Percentiles rank a stretch among this genome's conserved stretches.
phyloP scores from a whole-genome alignment of 2,329 filamentous ascomycete species.

The Stagonosporopsis rhizophila region DNA sequence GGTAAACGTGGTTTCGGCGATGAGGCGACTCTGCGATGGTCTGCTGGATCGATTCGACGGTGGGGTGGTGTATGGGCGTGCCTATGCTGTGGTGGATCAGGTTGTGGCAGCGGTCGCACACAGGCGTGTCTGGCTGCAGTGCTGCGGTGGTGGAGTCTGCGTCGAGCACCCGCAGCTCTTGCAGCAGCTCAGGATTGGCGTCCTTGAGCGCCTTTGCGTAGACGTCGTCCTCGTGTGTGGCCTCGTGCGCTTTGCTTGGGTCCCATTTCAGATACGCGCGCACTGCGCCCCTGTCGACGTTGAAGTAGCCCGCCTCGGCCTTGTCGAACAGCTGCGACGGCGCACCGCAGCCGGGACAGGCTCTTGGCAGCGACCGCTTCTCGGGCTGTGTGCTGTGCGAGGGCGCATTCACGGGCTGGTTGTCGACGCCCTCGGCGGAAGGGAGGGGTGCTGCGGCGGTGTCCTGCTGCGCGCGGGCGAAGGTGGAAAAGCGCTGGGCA shows the following conservation, averaged over 20 bases:
- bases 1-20: constrained; percentile 92
- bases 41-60: constrained; percentile 78
- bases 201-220: constrained; percentile 47
- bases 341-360: constrained; percentile 70
- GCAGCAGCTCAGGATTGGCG: constrained; percentile 35
- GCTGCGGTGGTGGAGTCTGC: constrained; percentile 22
- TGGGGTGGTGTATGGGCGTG: constrained; percentile 78
- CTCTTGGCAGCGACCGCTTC: constrained; percentile 53
- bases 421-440: constrained; percentile 14
- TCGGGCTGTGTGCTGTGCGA: constrained; percentile 1
- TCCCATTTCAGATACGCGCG: constrained; percentile 47
- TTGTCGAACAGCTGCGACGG: constrained; percentile 63
- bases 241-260: constrained; percentile 27
- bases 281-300: constrained; percentile 56
- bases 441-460: constrained; percentile 8
- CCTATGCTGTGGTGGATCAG: constrained; percentile 78
- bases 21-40: constrained; percentile 89
- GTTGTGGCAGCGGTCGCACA: constrained; percentile 89
- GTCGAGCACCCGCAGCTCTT: constrained; percentile 40
- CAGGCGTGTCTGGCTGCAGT: constrained; percentile 53
- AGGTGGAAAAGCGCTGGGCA: constrained; percentile 35
- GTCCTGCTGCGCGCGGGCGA: constrained; percentile 28
- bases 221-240: constrained; percentile 44
- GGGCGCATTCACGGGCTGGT: neutral
- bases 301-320: constrained; percentile 65